Conservation (phyloP, 2,329 filamentous ascomycete genomes). For the Stemphylium beticola region DNA sequence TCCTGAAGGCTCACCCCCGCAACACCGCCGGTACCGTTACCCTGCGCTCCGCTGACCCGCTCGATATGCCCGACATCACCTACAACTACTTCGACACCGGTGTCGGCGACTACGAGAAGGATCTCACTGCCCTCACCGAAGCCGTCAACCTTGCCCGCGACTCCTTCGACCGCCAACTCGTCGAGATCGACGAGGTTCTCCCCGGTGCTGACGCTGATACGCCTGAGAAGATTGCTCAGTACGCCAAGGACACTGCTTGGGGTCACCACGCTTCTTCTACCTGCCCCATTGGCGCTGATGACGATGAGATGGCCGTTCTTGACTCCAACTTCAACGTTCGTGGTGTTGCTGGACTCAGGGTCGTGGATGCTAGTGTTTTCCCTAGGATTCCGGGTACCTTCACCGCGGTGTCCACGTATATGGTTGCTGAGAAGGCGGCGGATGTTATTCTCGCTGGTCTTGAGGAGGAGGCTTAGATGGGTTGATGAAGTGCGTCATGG, state of each 20-base stretch:
- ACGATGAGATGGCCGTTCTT: conserved; percentile 60
- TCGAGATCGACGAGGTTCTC: conserved; percentile 53
- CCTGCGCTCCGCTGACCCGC: conserved; percentile 66
- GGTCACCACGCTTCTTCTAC: conserved; percentile 65
- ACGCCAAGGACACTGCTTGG: conserved; percentile 40
- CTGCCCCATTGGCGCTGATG: conserved; percentile 61
- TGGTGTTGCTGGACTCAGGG: conserved; percentile 59
- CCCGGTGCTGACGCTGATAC: conserved; percentile 57
- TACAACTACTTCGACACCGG: conserved; percentile 54
- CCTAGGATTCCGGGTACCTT: conserved; percentile 58
- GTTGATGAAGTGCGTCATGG: too few relatives aligned
- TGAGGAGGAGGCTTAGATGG: neutral
- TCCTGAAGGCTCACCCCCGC: conserved; percentile 68
- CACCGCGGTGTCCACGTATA: conserved; percentile 60
- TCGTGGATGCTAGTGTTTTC: conserved; percentile 49
- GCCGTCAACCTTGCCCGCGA: conserved; percentile 59
- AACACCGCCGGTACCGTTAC: conserved; percentile 67
- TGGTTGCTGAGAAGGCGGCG: conserved; percentile 67
- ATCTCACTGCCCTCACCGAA: conserved; percentile 62
- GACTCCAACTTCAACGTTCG: conserved; percentile 60
- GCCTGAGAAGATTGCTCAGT: conserved; percentile 38
- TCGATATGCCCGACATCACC: conserved; percentile 66
- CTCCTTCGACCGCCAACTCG: conserved; percentile 35
- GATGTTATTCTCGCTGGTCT: conserved; percentile 58
- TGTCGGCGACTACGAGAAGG: conserved; percentile 66